Conservation (phyloP, 225 moss, liverwort and hornwort genomes). For the Antitrichia curtipendula region DNA sequence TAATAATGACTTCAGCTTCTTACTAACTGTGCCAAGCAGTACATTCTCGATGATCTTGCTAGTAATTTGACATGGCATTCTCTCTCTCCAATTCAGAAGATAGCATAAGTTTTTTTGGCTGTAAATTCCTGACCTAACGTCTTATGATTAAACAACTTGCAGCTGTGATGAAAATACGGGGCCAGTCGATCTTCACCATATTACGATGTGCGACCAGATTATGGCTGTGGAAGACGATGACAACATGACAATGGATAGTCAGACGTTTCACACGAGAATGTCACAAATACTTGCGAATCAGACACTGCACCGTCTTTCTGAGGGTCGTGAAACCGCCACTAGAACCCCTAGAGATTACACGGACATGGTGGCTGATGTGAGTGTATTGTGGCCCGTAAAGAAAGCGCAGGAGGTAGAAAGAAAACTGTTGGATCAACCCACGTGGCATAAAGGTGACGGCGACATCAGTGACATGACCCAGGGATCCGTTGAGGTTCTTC, state of each 20-base stretch:
- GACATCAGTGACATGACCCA: conserved; percentile 38
- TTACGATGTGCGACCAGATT: conserved; percentile 13
- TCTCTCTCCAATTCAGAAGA: not conserved
- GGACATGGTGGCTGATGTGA: conserved; percentile 24
- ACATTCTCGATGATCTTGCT: not conserved
- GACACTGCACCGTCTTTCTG: conserved; percentile 19
- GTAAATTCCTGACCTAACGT: not conserved
- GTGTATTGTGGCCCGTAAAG: not conserved
- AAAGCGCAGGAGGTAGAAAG: not conserved
- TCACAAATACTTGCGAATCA: conserved; percentile 17
- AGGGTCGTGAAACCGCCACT: conserved; percentile 9
- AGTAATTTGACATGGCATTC: not conserved
- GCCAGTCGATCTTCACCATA: conserved; percentile 43
- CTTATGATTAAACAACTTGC: not conserved
- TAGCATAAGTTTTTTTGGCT: not conserved
- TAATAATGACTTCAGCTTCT: not conserved
- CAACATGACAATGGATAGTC: conserved; percentile 48
- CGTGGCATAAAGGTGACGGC: conserved; percentile 30
- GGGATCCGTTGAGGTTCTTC: not conserved
- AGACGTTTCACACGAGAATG: conserved; percentile 36
- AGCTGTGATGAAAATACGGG: conserved; percentile 47
- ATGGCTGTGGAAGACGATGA: conserved; percentile 31
- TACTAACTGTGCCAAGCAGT: not conserved
- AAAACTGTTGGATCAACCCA: not conserved
- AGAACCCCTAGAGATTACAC: not conserved